phyloP scores from a whole-genome alignment of 192 early-diverging fungal species.

The Umbelopsis sp. region DNA sequence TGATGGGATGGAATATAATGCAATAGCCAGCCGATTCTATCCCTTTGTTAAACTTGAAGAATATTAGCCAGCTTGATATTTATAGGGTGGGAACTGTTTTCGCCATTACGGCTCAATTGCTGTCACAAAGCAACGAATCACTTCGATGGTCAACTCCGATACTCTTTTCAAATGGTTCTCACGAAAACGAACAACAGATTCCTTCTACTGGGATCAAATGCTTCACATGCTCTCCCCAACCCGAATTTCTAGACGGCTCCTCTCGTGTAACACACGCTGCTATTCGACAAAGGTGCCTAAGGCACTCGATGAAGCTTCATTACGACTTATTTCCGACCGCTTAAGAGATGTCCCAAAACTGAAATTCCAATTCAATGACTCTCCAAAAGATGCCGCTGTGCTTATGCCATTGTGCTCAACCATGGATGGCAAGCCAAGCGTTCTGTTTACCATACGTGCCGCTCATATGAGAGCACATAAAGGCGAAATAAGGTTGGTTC shows the following conservation, averaged over 20 bases:
- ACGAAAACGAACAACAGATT: not conserved
- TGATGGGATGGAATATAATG: no score
- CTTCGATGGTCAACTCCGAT: not conserved
- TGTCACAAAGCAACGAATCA: not conserved
- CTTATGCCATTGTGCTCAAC: conserved; percentile 60
- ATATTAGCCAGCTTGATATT: no score
- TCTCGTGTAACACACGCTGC: conserved; percentile 2
- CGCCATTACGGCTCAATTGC: no score
- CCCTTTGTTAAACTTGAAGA: no score
- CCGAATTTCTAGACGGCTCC: not conserved
- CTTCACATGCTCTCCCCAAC: conserved; percentile 8
- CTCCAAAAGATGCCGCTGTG: conserved; percentile 38
- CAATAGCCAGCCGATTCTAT: no score
- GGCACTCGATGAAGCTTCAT: not conserved
- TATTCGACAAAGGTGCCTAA: not conserved
- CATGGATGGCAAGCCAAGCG: conserved; percentile 56
- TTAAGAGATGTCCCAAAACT: conserved; percentile 28
- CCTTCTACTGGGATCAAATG: not conserved
- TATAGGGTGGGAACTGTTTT: not conserved
- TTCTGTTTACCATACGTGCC: conserved; percentile 81
- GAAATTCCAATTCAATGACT: conserved; percentile 24
- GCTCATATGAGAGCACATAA: conserved; percentile 65
- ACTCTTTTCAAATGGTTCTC: not conserved
- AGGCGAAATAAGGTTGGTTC: conserved; percentile 71
- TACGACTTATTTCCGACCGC: conserved; percentile 6